Base-by-base conservation (phyloP, 805 yeast genomes). In the Scheffersomyces amazonensis region DNA sequence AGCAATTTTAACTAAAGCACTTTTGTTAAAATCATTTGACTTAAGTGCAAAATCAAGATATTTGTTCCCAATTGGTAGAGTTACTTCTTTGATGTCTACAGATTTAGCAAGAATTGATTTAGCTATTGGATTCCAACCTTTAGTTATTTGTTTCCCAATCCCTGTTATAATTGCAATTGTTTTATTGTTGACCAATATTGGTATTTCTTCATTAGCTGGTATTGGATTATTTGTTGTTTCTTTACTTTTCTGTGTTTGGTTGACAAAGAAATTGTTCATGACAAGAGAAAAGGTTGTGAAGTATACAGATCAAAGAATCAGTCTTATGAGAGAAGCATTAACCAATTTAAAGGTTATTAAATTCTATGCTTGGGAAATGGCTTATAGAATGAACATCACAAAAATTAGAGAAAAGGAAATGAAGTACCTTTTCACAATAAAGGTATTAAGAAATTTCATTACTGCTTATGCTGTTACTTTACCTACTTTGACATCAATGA, bases 281-380 rank as follows among this genome's bases (percentile, higher is more conserved):
- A 56, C 58, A 23, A 56, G 75, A 48, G 66, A 64, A 43, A 52
- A 41, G 2, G 68, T 59, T 6, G 67, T 63, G 31, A 52, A 52
- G 41, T 62, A 43, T 48, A 70, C 75, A n/a, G 75, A 70, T 47
- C 54, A 59, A 42, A 50, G 75, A 44, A 62, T 70, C 34, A 53
- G 68, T 17, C 53, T 64, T 36, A 68, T 70, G 67, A 60, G 73
- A 42, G 74, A 70, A 48, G 58, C 65, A 24, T 57, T 70, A 40
- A 52, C 52, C 34, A 64, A 68, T 48, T 52, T 70, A 43, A 70
- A 70, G 46, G 53, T 69, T 21, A 68, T 70, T 49, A 70, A 70
- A 50, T 70, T 61, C 37, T 70, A 69, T 45, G 69, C 74, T 11
- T 70, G 76, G 76, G 76, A 70, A 50, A 22, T 55, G 37, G 71